Conservation (phyloP, 345 rosid species). For the Citrus inodora region DNA sequence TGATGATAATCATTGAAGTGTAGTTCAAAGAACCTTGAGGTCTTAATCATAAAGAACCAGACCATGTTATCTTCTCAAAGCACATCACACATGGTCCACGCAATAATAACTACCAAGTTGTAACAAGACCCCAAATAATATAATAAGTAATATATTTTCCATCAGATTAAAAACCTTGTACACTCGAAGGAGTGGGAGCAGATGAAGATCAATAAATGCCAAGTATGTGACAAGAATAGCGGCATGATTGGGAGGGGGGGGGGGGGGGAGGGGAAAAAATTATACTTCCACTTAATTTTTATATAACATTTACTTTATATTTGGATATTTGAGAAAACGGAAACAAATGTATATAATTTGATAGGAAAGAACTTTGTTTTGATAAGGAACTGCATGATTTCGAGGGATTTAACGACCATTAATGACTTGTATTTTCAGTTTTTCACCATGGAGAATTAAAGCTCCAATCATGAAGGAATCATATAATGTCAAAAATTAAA, state of each 20-base stretch:
- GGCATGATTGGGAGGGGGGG: neutral
- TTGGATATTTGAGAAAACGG: too few relatives aligned
- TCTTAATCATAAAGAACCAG: slow-evolving; percentile 27
- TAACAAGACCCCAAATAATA: slow-evolving; percentile 8
- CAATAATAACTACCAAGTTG: slow-evolving; percentile 20
- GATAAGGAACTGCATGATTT: neutral
- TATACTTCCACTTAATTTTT: neutral
- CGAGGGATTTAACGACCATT: too few relatives aligned
- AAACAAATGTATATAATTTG: too few relatives aligned
- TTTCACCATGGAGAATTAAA: too few relatives aligned
- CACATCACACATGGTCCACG: slow-evolving; percentile 34
- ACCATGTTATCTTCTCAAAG: slow-evolving; percentile 26
- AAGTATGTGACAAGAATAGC: neutral
- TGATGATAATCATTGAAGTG: slow-evolving; percentile 28
- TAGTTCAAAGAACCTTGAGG: slow-evolving; percentile 33
- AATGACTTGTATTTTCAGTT: too few relatives aligned
- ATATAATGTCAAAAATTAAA: too few relatives aligned
- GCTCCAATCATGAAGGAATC: too few relatives aligned
- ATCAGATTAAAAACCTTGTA: slow-evolving; percentile 7
- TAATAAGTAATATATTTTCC: neutral
- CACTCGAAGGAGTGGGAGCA: neutral
- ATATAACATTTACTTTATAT: neutral
- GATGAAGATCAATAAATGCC: neutral
- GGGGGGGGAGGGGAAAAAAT: neutral
- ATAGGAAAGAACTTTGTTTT: neutral